These are phyloP conservation scores for Phaffomyces antillensis DNA, from an alignment of 805 yeast genomes.

Conservation along the genomic window DNA sequence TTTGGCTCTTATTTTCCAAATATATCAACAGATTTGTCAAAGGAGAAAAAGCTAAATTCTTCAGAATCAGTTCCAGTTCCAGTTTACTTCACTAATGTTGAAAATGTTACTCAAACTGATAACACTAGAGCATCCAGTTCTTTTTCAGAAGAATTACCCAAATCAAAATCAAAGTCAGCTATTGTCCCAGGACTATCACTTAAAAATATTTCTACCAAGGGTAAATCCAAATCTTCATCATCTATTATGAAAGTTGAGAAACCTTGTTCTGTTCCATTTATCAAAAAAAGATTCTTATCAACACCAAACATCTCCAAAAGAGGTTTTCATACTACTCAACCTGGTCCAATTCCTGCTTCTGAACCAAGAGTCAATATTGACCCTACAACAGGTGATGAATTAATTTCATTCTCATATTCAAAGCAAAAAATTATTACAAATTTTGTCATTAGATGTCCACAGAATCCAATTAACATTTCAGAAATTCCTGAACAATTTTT, in stretches of 20 bases:
- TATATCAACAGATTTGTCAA: not conserved
- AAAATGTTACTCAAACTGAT: too few relatives aligned
- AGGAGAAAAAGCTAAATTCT: not conserved
- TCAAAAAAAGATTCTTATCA: not conserved
- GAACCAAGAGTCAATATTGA: slow-evolving; percentile 21
- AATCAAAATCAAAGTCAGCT: too few relatives aligned
- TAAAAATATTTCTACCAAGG: not conserved
- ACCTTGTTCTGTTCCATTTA: not conserved
- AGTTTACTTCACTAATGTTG: too few relatives aligned
- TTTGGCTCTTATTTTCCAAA: slow-evolving; percentile 1
- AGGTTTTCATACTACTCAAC: slow-evolving; percentile 21
- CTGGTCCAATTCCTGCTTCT: slow-evolving; percentile 30
- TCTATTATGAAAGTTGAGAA: not conserved
- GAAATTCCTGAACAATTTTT: slow-evolving; percentile 27
- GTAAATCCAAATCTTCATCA: not conserved
- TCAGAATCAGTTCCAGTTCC: not conserved
- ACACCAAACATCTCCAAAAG: not conserved
- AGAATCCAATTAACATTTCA: slow-evolving; percentile 3
- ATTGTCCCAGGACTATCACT: not conserved
- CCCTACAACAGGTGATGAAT: slow-evolving; percentile 23
- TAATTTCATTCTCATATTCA: slow-evolving; percentile 25
- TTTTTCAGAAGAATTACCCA: too few relatives aligned
- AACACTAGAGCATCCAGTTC: too few relatives aligned
- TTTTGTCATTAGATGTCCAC: slow-evolving; percentile 21
- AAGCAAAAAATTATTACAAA: slow-evolving; percentile 23